Evolutionary conservation across 805 yeast genomes (phyloP).

Genomic region (Metschnikowia anglica): DNA sequence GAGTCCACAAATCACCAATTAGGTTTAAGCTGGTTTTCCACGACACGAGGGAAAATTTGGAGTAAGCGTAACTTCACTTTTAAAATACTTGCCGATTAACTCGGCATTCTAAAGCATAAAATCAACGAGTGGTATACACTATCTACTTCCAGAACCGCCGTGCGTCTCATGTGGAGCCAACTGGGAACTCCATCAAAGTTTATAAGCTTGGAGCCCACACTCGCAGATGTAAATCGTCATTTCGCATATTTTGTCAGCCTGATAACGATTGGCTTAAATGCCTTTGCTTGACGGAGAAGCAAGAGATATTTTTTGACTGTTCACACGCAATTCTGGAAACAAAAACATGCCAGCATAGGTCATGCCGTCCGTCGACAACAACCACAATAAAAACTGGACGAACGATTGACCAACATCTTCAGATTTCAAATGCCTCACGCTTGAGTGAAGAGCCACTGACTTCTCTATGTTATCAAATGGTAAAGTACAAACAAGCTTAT

Average conservation of each 20-base stretch:
- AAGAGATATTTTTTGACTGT: slow-evolving; percentile 1
- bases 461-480: slow-evolving; percentile 13
- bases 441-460: slow-evolving; percentile 7
- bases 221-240: too few species aligned
- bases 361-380: slow-evolving; percentile 16
- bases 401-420: slow-evolving; percentile 4
- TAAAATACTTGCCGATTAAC: too few species aligned
- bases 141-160: neutral
- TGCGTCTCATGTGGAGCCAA: too few species aligned
- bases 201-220: too few species aligned
- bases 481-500: slow-evolving; percentile 3
- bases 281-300: neutral
- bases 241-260: too few species aligned
- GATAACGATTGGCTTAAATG: too few species aligned
- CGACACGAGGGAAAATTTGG: too few species aligned
- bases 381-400: slow-evolving; percentile 10
- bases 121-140: too few species aligned
- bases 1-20: too few species aligned
- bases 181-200: too few species aligned
- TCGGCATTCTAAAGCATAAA: too few species aligned
- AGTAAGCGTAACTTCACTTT: neutral
- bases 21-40: too few species aligned
- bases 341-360: slow-evolving; percentile 12
- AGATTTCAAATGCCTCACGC: slow-evolving; percentile 1
- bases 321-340: slow-evolving; percentile 6